phyloP scores from a whole-genome alignment of 768 basidiomycete species.

The Imleria badia region DNA sequence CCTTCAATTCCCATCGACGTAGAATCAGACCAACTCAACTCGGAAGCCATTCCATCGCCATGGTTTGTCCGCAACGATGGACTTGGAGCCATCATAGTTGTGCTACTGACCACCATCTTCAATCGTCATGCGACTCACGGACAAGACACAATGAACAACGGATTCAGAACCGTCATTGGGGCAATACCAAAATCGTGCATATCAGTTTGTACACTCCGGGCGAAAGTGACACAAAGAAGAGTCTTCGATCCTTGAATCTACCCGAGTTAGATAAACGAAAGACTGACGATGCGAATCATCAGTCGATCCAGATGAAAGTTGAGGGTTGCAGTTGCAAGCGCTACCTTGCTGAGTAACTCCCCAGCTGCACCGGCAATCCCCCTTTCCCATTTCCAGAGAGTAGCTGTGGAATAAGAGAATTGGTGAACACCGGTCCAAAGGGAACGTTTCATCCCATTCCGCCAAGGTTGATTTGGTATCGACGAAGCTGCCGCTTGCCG shows the following conservation, averaged over 20 bases:
- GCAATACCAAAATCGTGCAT: constrained; percentile 8
- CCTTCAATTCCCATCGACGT: too few species aligned
- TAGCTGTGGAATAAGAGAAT: constrained; percentile 1
- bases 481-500: constrained; percentile 1
- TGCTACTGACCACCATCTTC: constrained; percentile 3
- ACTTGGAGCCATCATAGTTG: constrained; percentile 4
- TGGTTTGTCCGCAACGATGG: constrained; percentile 4
- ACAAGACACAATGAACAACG: not conserved
- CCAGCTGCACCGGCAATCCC: constrained; percentile 1
- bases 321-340: constrained; percentile 1
- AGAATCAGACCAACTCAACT: too few species aligned
- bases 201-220: constrained; percentile 4
- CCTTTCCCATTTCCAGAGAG: not conserved
- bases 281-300: not conserved
- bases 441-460: constrained; percentile 6
- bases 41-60: too few species aligned
- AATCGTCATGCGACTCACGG: constrained; percentile 1
- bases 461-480: constrained; percentile 1
- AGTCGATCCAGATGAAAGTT: constrained; percentile 6
- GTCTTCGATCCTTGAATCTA: constrained; percentile 1
- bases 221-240: constrained; percentile 6
- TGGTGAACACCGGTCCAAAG: constrained; percentile 6
- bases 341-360: constrained; percentile 8
- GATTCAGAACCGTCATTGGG: constrained; percentile 3
- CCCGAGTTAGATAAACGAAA: not conserved